Evolutionary conservation across 164 flowering plant genomes (phyloP).

Genomic region (Macadamia integrifolia): DNA sequence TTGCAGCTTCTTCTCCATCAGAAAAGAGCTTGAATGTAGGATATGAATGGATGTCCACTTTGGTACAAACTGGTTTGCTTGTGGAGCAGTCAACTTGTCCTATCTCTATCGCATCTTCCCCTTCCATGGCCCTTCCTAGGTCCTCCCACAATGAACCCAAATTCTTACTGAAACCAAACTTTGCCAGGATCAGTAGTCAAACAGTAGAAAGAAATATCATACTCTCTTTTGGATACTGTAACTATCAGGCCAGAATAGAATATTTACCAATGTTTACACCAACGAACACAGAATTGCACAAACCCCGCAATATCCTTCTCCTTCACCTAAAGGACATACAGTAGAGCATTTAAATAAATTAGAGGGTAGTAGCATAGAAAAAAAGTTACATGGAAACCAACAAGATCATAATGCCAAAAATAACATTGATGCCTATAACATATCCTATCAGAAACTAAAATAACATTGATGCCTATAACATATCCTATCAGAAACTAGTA

Average conservation of each 20-base stretch:
- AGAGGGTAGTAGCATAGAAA: background rate
- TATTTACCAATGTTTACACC: slow-evolving; percentile 98
- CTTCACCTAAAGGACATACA: slow-evolving; percentile 47
- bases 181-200: background rate
- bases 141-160: slow-evolving; percentile 80
- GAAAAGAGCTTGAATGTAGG: slow-evolving; percentile 77
- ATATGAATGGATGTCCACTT: slow-evolving; percentile 72
- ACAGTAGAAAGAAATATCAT: no score
- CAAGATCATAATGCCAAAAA: no score
- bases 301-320: slow-evolving; percentile 98
- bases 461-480: no score
- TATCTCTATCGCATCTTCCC: slow-evolving; percentile 66
- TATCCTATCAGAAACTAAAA: no score
- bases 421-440: no score
- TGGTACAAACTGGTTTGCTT: slow-evolving; percentile 45
- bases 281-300: slow-evolving; percentile 90
- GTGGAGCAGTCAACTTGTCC: slow-evolving; percentile 67
- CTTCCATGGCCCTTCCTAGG: slow-evolving; percentile 61
- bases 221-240: no score
- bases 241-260: background rate
- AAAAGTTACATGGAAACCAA: background rate
- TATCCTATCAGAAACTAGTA: no score
- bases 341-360: no score
- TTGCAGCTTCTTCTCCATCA: slow-evolving; percentile 72
- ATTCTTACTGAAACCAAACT: slow-evolving; percentile 46